These are phyloP conservation scores for Termitomyces sp. DNA, from an alignment of 768 basidiomycete genomes.

Conservation along the genomic window DNA sequence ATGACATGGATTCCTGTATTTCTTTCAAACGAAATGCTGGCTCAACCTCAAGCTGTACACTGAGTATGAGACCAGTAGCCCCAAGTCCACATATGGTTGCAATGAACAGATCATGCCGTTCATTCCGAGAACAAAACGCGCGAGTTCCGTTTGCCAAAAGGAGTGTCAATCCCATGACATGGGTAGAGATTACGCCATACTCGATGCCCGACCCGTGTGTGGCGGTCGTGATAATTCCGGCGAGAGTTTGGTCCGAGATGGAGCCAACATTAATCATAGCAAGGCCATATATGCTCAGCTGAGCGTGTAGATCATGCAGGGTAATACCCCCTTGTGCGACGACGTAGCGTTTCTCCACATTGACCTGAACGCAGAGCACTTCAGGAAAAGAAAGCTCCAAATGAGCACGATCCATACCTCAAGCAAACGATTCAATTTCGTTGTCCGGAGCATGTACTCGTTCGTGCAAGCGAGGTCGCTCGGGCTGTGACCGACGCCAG, in stretches of 20 bases:
- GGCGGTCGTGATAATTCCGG: slow-evolving; percentile 88
- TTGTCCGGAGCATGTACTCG: slow-evolving; percentile 81
- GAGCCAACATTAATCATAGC: slow-evolving; percentile 93
- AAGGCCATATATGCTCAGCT: slow-evolving; percentile 59
- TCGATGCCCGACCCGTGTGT: slow-evolving; percentile 88
- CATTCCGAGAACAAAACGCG: slow-evolving; percentile 59
- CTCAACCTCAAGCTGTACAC: slow-evolving; percentile 74
- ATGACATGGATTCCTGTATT: slow-evolving; percentile 51
- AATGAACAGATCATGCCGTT: slow-evolving; percentile 72
- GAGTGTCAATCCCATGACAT: slow-evolving; percentile 70
- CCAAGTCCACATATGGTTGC: slow-evolving; percentile 92
- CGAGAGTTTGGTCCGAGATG: slow-evolving; percentile 94
- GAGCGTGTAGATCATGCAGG: slow-evolving; percentile 66
- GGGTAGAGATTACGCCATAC: slow-evolving; percentile 78
- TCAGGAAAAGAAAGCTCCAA: slow-evolving; percentile 12
- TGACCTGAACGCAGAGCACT: slow-evolving; percentile 45
- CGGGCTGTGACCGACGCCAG: slow-evolving; percentile 90
- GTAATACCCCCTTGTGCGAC: slow-evolving; percentile 76
- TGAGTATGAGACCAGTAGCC: slow-evolving; percentile 81
- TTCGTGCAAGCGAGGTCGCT: slow-evolving; percentile 90
- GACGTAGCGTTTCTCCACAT: slow-evolving; percentile 60
- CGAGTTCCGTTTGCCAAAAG: slow-evolving; percentile 72
- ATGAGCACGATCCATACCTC: slow-evolving; percentile 53
- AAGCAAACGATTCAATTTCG: slow-evolving; percentile 63
- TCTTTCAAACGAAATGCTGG: slow-evolving; percentile 80